These are phyloP conservation scores for Nicotiana sylvestris DNA, from an alignment of 257 asterid species.

Conservation along the genomic window DNA sequence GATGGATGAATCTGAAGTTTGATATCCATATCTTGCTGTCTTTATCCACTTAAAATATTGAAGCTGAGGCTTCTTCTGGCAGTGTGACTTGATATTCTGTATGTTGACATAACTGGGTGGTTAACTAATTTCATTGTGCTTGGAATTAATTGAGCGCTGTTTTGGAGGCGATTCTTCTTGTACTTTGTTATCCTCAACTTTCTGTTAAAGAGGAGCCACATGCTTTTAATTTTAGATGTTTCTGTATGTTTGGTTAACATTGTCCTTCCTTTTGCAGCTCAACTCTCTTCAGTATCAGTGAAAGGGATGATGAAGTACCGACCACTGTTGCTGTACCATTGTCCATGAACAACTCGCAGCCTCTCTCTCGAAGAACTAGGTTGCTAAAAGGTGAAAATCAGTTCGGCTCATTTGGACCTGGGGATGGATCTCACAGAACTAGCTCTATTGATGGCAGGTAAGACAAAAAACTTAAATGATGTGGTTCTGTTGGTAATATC, in stretches of 20 bases:
- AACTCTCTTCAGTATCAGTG: constrained; percentile 54
- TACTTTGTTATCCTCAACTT: background rate
- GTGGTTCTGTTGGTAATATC: background rate
- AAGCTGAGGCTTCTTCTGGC: background rate
- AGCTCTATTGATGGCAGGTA: constrained; percentile 87
- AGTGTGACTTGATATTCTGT: background rate
- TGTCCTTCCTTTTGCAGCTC: constrained; percentile 49
- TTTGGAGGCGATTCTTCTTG: constrained; percentile 1
- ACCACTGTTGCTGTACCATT: constrained; percentile 48
- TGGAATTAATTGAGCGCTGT: background rate
- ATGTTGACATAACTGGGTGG: background rate
- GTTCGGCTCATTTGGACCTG: constrained; percentile 45
- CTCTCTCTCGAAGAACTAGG: constrained; percentile 97
- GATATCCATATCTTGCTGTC: background rate
- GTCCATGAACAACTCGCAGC: constrained; percentile 57
- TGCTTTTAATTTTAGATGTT: constrained; percentile 8
- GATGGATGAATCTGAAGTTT: background rate
- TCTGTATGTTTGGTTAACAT: background rate
- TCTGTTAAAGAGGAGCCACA: constrained; percentile 1
- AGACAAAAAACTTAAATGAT: constrained; percentile 19
- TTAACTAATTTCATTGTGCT: background rate
- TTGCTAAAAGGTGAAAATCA: constrained; percentile 65
- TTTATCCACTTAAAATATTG: background rate
- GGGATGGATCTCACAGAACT: constrained; percentile 56
- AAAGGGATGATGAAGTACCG: constrained; percentile 71